Evolutionary conservation across 805 yeast species (phyloP), one percentile per base, ranked within the genome.

Genomic region (Spathaspora gorwiae): DNA sequence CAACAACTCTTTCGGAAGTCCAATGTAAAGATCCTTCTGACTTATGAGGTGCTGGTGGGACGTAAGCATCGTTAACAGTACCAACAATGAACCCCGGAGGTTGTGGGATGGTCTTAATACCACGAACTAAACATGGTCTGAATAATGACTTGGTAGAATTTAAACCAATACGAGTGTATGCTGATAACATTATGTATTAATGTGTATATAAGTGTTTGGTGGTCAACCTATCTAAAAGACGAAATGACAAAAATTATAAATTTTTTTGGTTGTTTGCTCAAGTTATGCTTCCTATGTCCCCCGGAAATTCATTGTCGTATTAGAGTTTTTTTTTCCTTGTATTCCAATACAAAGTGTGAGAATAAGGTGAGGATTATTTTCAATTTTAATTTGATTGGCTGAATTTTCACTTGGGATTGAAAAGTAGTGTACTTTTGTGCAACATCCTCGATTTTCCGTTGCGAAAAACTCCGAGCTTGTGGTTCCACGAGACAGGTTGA

Each of bases 81-180:
- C 90, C 94, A 15, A 79, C 79, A 46, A 85, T 78, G 59, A 73
- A 66, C 14, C 92, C 92, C 35, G 88, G 86, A 11, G 90, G 90
- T 61, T 84, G 87, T 40, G 79, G 78, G 40, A 71, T 78, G 39
- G 79, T 67, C 56, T 75, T 79, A 47, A 70, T 44, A 12, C 71
- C 68, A 54, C 70, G 62, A 44, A 57, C 46, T 45, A 59, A 44
- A 47, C 47, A 24, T 27, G 61, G 53, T 51, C 50, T 54, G 50
- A 55, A 47, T 37, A 49, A 42, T 26, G 54, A 38, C 33, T 35
- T 46, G 43, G 42, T 33, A 43, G 37, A 9, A 12, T 33, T 38
- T 43, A 64, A 59, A 19, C 70, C 69, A 40, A 62, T 54, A 56
- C 69, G 69, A 26, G 65, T 48, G 32, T 42, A 38, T 37, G 52